Conservation (phyloP, 331 rosid species). For the Spiraea crenata region DNA sequence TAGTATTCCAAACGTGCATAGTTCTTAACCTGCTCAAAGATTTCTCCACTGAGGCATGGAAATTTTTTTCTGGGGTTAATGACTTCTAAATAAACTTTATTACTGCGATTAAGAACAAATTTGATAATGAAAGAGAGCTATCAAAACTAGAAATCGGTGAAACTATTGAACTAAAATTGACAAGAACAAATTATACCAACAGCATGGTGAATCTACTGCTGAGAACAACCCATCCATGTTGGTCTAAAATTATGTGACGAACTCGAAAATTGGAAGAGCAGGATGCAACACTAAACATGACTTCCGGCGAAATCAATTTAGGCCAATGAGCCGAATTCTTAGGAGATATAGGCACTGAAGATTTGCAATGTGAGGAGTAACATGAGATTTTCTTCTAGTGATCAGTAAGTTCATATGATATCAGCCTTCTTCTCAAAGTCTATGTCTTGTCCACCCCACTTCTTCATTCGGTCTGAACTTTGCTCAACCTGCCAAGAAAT, state of each 20-base stretch:
- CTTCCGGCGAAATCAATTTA: too few species aligned
- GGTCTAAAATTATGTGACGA: not conserved
- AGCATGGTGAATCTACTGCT: not conserved
- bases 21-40: not conserved
- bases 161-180: not conserved
- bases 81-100: too few species aligned
- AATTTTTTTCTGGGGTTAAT: too few species aligned
- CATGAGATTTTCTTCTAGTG: not conserved
- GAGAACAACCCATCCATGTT: not conserved
- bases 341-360: not conserved
- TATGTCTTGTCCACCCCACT: conserved; percentile 70
- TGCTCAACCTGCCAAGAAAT: conserved; percentile 53
- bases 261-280: not conserved
- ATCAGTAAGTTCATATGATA: not conserved
- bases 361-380: not conserved
- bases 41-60: not conserved
- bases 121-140: too few species aligned
- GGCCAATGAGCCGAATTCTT: not conserved
- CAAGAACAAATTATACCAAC: not conserved
- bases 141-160: not conserved
- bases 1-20: not conserved
- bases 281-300: not conserved
- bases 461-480: conserved; percentile 56
- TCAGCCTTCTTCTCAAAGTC: conserved; percentile 20
- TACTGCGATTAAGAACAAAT: too few species aligned